Evolutionary conservation across 2,329 filamentous ascomycete genomes (phyloP), one percentile per base, ranked within the genome.

Genomic region (Arthrobotrys iridis): DNA sequence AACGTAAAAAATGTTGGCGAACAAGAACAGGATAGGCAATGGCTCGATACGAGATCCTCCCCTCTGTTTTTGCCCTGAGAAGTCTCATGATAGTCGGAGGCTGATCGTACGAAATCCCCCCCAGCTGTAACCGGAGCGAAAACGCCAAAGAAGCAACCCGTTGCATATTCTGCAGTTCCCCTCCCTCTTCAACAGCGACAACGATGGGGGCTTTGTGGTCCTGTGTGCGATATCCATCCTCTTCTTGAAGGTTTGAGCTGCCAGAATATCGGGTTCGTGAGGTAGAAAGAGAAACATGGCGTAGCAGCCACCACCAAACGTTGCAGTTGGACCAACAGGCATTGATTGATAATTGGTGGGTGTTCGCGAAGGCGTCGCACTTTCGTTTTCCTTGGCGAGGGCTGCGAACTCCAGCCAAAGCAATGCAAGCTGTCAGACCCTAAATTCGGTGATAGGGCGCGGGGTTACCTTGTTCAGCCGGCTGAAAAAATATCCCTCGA

Each of bases 201-300:
- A 33, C 22, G 13, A 62, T 62, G 60, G 57, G 35, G 59, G 45
- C 41, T 41, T 48, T 35, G 33, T 37, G 30, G 30, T 35, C 43
- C 55, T 50, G 33, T 45, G 37, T 20, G 41, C 30, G 24, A 60
- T 24, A 43, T 33, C 22, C 41, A 35, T 33, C 48, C 30, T 63
- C 43, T 41, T 24, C 33, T 37, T 62, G 24, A 43, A 43, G 26
- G 46, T 37, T 59, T 35, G 33, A 75, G 45, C 63, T 75, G 71
- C 68, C 71, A 68, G 63, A 75, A 75, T 57, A 68, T 75, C 57
- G 48, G 40, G 70, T 68, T 75, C 63, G 70, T 67, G 63, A 75
- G 71, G 57, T 50, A 63, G 58, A 75, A 68, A 46, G 71, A 75
- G 71, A 75, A 68, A 75, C 71, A 75, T 75, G 71, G 71, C 71